phyloP scores from a whole-genome alignment of 169 alveolate genomes.

The Plasmodium ovale region DNA sequence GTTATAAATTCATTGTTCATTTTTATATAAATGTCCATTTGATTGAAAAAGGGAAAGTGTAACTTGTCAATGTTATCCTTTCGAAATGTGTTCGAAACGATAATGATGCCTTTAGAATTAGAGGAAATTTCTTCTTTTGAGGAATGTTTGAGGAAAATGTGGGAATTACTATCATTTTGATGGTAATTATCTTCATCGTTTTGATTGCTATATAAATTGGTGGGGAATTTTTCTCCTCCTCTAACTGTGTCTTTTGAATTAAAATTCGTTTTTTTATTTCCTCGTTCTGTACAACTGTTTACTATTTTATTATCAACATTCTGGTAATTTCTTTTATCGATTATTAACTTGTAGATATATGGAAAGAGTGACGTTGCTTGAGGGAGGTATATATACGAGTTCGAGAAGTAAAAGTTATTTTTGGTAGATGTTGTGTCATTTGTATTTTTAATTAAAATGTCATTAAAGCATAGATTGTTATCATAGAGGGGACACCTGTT shows the following conservation, averaged over 20 bases:
- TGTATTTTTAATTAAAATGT: slow-evolving; percentile 51
- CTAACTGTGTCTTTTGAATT: not conserved
- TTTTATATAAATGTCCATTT: slow-evolving; percentile 70
- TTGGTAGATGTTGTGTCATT: slow-evolving; percentile 58
- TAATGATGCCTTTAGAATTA: too few relatives aligned
- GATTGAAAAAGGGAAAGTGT: slow-evolving; percentile 71
- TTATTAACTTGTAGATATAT: slow-evolving; percentile 12
- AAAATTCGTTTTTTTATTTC: not conserved
- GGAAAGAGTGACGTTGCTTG: slow-evolving; percentile 75
- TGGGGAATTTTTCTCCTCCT: not conserved
- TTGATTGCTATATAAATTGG: not conserved
- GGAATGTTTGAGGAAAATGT: not conserved
- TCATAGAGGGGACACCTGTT: slow-evolving; percentile 69
- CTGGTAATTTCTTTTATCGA: slow-evolving; percentile 8
- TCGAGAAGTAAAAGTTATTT: slow-evolving; percentile 63
- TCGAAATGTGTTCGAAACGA: slow-evolving; percentile 48
- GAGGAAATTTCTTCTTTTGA: too few relatives aligned
- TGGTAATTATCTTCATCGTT: not conserved
- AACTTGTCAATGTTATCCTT: slow-evolving; percentile 68
- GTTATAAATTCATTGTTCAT: slow-evolving; percentile 43
- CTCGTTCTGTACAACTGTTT: not conserved
- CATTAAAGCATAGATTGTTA: slow-evolving; percentile 50
- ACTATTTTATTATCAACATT: not conserved
- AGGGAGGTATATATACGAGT: slow-evolving; percentile 39
- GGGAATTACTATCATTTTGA: not conserved